Base-by-base conservation (phyloP, 495 filamentous ascomycete species). In the Cercophora newfieldiana region DNA sequence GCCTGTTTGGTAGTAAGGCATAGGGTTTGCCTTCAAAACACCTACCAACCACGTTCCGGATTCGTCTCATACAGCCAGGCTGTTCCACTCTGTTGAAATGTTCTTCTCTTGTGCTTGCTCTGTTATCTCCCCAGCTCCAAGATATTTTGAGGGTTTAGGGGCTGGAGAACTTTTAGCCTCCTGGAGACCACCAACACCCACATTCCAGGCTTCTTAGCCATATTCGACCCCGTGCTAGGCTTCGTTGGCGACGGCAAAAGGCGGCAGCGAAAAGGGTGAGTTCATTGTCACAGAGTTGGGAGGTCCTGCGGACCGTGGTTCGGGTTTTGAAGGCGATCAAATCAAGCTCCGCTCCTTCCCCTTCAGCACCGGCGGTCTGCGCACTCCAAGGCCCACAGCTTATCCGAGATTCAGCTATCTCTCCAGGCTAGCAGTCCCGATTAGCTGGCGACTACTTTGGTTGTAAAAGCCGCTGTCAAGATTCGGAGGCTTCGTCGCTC, bases 81-180 rank as follows among this genome's bases (percentile, higher is more conserved):
- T 51, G 48, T 51, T 51, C 48, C 48, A 51, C 48, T 51, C 48
- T 51, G 48, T 51, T 51, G 48, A 51, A 51, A 51, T 51, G 48
- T 51, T 51, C 48, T 51, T 51, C 48, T 51, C 48, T 51, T 51
- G 48, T 51, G 48, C 48, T 51, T 24, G 48, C 48, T 51, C 48
- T 51, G 48, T 51, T 51, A 51, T 51, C 48, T 51, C 48, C 48
- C 48, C 48, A 51, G 48, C 48, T 51, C 48, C 48, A 51, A 51
- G 48, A 51, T 51, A 51, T 51, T 51, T 51, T 51, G 48, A 51
- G 48, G 48, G 48, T 51, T 51, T 51, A 51, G 48, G 48, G 48
- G 48, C 48, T 51, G 48, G 48, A 51, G 48, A 51, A 51, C 48
- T 51, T 51, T 51, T 51, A n/a, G 48, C 48, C 48, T 51, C 48